These are phyloP conservation scores for Chaetomiaceae sp. DNA, from an alignment of 2,329 filamentous ascomycete genomes.

Conservation along the genomic window DNA sequence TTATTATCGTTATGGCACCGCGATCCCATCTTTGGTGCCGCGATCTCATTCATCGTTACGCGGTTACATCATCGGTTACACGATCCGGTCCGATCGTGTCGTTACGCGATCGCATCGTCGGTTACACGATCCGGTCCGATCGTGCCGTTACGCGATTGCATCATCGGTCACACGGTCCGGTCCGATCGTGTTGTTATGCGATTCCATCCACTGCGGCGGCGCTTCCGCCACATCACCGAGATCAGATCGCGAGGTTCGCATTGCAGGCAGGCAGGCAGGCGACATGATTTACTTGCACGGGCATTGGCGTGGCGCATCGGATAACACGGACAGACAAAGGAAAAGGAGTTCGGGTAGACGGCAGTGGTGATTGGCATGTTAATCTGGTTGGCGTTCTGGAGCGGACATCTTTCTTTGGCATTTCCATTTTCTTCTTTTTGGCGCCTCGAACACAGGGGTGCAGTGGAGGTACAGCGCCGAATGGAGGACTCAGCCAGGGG, in stretches of 20 bases:
- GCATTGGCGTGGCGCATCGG: slow-evolving; percentile 3
- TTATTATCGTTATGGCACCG: background rate
- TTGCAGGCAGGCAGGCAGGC: background rate
- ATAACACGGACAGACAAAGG: background rate
- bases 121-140: no score
- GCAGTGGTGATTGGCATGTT: no score
- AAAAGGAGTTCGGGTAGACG: slow-evolving; percentile 3
- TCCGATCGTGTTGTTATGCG: background rate
- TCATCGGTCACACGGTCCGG: background rate
- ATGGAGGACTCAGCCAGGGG: background rate
- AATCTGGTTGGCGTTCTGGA: background rate
- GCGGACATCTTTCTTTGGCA: background rate
- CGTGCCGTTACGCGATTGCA: background rate
- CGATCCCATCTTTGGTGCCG: background rate
- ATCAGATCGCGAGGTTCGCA: no score
- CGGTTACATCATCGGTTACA: background rate
- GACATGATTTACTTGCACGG: background rate
- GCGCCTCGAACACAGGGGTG: background rate
- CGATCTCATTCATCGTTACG: background rate
- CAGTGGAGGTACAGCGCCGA: background rate
- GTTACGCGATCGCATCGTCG: slow-evolving; percentile 1
- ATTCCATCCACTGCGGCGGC: no score
- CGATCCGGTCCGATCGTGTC: background rate
- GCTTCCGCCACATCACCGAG: no score
- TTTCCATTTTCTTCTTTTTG: background rate